Percentiles rank a stretch among this genome's conserved stretches.
phyloP scores from a whole-genome alignment of 768 basidiomycete species.

The Thelephora ganbajun region DNA sequence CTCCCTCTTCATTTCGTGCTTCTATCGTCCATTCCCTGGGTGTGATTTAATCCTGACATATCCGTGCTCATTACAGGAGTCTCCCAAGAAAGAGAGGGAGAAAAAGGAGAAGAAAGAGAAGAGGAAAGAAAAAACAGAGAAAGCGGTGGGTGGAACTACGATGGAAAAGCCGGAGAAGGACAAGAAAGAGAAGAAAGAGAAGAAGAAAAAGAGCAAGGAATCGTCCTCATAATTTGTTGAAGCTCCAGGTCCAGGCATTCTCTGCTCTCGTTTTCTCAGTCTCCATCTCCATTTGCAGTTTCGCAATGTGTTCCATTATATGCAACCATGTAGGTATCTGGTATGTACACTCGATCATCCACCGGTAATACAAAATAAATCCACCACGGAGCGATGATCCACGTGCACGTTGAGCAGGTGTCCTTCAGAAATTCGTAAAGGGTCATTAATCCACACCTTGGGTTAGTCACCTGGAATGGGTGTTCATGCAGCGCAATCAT shows the following conservation, averaged over 20 bases:
- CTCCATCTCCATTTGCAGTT: constrained; percentile 5
- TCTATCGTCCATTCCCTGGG: constrained; percentile 1
- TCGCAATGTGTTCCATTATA: constrained; percentile 8
- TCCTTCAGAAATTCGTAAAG: too few species aligned
- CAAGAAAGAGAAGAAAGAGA: constrained; percentile 34
- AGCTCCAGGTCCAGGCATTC: neutral
- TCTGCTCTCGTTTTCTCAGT: constrained; percentile 2
- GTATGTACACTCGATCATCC: too few species aligned
- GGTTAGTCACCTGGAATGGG: too few species aligned
- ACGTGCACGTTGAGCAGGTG: too few species aligned
- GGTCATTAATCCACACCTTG: too few species aligned
- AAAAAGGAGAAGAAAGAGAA: constrained; percentile 25
- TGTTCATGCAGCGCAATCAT: too few species aligned
- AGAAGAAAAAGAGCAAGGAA: constrained; percentile 39
- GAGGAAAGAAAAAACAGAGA: constrained; percentile 22
- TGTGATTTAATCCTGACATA: neutral
- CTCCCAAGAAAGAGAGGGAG: constrained; percentile 11
- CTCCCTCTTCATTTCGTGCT: neutral
- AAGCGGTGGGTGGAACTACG: too few species aligned
- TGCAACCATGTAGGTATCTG: neutral
- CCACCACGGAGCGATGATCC: too few species aligned
- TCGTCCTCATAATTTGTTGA: constrained; percentile 9
- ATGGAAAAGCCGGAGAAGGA: too few species aligned
- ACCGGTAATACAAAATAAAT: too few species aligned
- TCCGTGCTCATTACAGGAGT: neutral